These are phyloP conservation scores for Larix kaempferi DNA, from an alignment of 75 land plant species.

Conservation along the genomic window DNA sequence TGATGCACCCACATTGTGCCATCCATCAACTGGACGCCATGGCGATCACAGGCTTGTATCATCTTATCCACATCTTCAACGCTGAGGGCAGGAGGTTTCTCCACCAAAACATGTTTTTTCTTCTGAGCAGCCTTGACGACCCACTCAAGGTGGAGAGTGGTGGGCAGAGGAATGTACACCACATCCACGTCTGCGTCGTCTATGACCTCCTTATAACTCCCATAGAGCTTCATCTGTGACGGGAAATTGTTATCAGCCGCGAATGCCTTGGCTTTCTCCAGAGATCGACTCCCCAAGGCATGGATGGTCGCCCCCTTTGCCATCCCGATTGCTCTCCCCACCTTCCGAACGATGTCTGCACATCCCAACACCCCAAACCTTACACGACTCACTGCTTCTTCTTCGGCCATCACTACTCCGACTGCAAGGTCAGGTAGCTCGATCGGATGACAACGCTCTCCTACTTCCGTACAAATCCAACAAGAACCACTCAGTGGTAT, in stretches of 20 bases:
- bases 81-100: conserved; percentile 72
- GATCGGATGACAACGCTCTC: too few species aligned
- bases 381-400: neutral
- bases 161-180: conserved; percentile 76
- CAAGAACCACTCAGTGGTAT: too few species aligned
- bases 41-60: conserved; percentile 27
- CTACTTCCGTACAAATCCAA: too few species aligned
- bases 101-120: conserved; percentile 72
- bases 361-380: conserved; percentile 71
- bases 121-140: conserved; percentile 56
- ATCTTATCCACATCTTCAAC: conserved; percentile 56
- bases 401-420: too few species aligned
- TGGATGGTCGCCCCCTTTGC: conserved; percentile 20
- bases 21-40: conserved; percentile 74
- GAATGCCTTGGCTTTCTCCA: conserved; percentile 37
- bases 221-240: too few species aligned
- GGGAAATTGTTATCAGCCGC: conserved; percentile 6
- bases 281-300: conserved; percentile 51
- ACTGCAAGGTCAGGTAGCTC: too few species aligned
- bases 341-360: conserved; percentile 68
- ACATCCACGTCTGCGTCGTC: conserved; percentile 20
- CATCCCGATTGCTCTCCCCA: conserved; percentile 47
- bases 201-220: too few species aligned
- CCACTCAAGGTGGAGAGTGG: conserved; percentile 62
- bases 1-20: conserved; percentile 15